Evolutionary conservation across 768 basidiomycete species (phyloP).

Genomic region (Hericium alpestre): DNA sequence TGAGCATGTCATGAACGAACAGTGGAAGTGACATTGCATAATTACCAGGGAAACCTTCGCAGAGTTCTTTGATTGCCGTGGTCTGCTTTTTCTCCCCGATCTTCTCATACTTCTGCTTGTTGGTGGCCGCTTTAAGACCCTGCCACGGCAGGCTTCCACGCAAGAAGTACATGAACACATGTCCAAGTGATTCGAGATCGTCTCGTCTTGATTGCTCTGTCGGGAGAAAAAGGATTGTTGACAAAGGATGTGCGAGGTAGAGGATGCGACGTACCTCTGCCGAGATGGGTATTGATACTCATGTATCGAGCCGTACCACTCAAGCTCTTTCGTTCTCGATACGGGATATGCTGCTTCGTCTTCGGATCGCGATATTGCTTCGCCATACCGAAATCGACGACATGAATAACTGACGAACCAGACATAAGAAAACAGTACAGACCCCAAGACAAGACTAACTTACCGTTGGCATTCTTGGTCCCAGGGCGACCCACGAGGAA

Average conservation of each 20-base stretch:
- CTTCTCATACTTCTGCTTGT: slow-evolving; percentile 99
- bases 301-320: slow-evolving; percentile 98
- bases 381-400: slow-evolving; percentile 99
- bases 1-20: neutral
- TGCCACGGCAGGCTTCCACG: slow-evolving; percentile 98
- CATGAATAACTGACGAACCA: slow-evolving; percentile 57
- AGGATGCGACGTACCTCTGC: slow-evolving; percentile 55
- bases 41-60: slow-evolving; percentile 88
- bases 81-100: slow-evolving; percentile 99
- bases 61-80: slow-evolving; percentile 93
- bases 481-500: slow-evolving; percentile 92
- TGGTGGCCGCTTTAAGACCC: slow-evolving; percentile 96
- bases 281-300: slow-evolving; percentile 99
- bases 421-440: slow-evolving; percentile 1
- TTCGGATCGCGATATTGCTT: slow-evolving; percentile 99
- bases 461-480: slow-evolving; percentile 81
- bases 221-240: neutral
- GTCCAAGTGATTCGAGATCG: slow-evolving; percentile 96
- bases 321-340: slow-evolving; percentile 93
- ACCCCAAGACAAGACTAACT: slow-evolving; percentile 13
- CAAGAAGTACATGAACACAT: slow-evolving; percentile 99
- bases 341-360: slow-evolving; percentile 98
- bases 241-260: slow-evolving; percentile 1
- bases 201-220: slow-evolving; percentile 87
- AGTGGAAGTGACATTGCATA: slow-evolving; percentile 3